These are phyloP conservation scores for Cryptosporidium felis DNA, from an alignment of 169 alveolate species.

Conservation along the genomic window DNA sequence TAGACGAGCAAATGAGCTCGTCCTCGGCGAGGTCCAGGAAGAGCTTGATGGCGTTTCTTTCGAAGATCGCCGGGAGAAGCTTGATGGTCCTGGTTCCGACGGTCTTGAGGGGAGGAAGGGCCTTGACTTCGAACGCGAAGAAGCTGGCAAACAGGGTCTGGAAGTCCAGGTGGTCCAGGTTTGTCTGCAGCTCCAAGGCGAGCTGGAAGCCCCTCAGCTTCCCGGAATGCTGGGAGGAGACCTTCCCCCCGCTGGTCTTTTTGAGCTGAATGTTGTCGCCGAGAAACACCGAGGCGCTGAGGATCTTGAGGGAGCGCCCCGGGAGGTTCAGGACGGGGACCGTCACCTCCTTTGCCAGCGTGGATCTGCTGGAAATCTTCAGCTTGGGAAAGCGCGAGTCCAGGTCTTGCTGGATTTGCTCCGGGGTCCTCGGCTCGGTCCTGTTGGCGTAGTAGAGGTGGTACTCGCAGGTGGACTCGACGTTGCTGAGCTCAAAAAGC, in stretches of 20 bases:
- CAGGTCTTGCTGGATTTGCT: background rate
- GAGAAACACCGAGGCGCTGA: background rate
- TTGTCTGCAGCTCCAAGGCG: background rate
- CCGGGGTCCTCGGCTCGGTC: background rate
- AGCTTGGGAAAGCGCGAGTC: background rate
- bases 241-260: background rate
- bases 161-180: background rate
- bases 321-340: slow-evolving; percentile 10
- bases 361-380: slow-evolving; percentile 12
- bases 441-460: background rate
- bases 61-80: background rate
- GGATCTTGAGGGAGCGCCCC: background rate
- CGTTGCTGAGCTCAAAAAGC: background rate
- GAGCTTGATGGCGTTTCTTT: background rate
- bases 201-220: background rate
- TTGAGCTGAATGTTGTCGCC: background rate
- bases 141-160: background rate
- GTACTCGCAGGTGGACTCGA: slow-evolving; percentile 47
- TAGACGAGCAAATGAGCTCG: slow-evolving; percentile 38
- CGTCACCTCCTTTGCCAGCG: background rate
- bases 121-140: slow-evolving; percentile 20
- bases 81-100: slow-evolving; percentile 29
- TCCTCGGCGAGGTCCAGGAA: slow-evolving; percentile 24
- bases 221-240: background rate
- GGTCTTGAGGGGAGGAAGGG: slow-evolving; percentile 27